These are phyloP conservation scores for Cryoendolithus antarcticus DNA, from an alignment of 2,329 filamentous ascomycete species.

Conservation along the genomic window DNA sequence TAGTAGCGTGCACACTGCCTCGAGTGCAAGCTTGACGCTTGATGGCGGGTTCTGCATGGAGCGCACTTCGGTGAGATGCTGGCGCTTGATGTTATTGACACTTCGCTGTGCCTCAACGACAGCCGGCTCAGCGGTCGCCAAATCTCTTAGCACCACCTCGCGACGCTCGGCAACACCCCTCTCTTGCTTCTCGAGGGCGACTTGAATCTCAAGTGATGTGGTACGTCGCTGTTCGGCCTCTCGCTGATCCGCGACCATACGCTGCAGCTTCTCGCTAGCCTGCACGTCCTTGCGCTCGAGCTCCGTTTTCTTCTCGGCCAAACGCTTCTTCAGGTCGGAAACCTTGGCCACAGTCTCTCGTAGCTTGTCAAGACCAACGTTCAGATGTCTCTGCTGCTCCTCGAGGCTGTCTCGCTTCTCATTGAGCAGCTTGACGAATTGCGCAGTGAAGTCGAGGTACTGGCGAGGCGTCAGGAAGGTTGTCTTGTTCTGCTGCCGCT, in stretches of 20 bases:
- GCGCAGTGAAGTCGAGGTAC: conserved; percentile 94
- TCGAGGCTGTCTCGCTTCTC: conserved; percentile 98
- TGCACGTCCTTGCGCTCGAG: conserved; percentile 88
- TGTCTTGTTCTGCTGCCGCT: conserved; percentile 81
- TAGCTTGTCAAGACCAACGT: conserved; percentile 94
- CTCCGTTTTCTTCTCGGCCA: conserved; percentile 89
- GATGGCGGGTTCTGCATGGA: conserved; percentile 89
- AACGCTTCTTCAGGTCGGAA: conserved; percentile 73
- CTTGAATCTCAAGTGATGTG: conserved; percentile 79
- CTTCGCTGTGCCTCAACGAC: conserved; percentile 88
- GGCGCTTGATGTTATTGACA: conserved; percentile 96
- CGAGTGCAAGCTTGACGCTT: conserved; percentile 81
- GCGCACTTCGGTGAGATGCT: conserved; percentile 92
- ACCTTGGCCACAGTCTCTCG: conserved; percentile 97
- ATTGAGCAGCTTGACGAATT: conserved; percentile 94
- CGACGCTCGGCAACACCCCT: conserved; percentile 70
- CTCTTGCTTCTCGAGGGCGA: conserved; percentile 77
- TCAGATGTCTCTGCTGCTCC: conserved; percentile 95
- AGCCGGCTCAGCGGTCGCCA: conserved; percentile 84
- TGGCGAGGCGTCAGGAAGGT: conserved; percentile 94
- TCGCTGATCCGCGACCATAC: conserved; percentile 91
- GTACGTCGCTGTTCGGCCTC: conserved; percentile 87
- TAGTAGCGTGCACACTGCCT: conserved; percentile 90
- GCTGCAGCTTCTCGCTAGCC: conserved; percentile 92
- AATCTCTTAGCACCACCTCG: conserved; percentile 73